A percentile compares a stretch with the other conserved stretches of the same genome.
Conservation (phyloP, 208 protist genomes). For the Trypanosoma boissoni region DNA sequence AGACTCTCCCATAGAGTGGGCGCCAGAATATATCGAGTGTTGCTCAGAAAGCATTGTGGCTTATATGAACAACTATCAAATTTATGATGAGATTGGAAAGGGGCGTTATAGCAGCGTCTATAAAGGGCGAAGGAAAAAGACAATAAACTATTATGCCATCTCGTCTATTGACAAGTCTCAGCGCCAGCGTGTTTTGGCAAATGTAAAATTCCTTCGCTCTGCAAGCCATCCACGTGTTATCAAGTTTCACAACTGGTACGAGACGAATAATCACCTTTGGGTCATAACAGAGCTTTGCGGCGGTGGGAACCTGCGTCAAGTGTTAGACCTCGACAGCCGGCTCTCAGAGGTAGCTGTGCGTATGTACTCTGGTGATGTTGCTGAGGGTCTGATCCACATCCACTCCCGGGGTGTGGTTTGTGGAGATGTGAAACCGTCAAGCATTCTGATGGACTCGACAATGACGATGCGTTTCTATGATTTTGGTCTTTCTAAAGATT, state of each 20-base stretch:
- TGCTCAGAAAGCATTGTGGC: too few species aligned
- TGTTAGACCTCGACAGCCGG: slow-evolving; percentile 61
- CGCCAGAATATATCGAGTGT: too few species aligned
- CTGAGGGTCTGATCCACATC: slow-evolving; percentile 86
- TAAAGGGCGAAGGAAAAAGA: slow-evolving; percentile 90
- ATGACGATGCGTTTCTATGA: slow-evolving; percentile 91
- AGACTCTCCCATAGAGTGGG: too few species aligned
- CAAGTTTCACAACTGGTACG: slow-evolving; percentile 94
- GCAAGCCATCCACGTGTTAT: slow-evolving; percentile 85
- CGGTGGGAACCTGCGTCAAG: slow-evolving; percentile 84
- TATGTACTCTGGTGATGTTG: slow-evolving; percentile 79
- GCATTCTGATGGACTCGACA: slow-evolving; percentile 90
- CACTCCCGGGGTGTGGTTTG: slow-evolving; percentile 90
- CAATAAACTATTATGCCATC: slow-evolving; percentile 93
- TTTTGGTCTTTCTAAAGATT: slow-evolving; percentile 82
- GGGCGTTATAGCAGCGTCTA: slow-evolving; percentile 88
- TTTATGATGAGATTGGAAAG: slow-evolving; percentile 93
- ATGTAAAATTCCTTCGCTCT: slow-evolving; percentile 76
- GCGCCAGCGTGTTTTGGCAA: slow-evolving; percentile 82
- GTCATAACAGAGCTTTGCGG: slow-evolving; percentile 95
- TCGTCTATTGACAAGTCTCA: slow-evolving; percentile 92
- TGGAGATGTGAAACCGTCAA: slow-evolving; percentile 91
- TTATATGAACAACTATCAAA: slow-evolving; percentile 93
- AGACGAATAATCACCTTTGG: slow-evolving; percentile 96
- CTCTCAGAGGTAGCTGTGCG: slow-evolving; percentile 75